phyloP scores from a whole-genome alignment of 2,329 filamentous ascomycete genomes.

The Trichothecium sympodiale region DNA sequence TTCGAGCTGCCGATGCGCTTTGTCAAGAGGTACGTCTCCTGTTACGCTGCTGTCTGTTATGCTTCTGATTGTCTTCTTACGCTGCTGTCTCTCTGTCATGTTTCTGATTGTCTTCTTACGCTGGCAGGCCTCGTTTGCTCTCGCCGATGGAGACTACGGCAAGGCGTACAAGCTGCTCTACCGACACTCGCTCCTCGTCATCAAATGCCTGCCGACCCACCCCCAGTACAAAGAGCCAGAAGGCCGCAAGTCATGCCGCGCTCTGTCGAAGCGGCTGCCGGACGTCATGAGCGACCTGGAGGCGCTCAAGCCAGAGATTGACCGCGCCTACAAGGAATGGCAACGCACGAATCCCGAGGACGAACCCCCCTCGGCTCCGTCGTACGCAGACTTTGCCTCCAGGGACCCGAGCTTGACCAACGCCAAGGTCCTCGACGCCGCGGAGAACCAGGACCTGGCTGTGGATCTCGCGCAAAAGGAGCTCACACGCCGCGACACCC shows the following conservation, averaged over 20 bases:
- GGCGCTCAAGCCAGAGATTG: constrained; percentile 66
- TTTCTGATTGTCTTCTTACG: neutral
- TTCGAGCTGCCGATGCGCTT: constrained; percentile 68
- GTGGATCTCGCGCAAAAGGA: constrained; percentile 67
- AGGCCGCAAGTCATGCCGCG: constrained; percentile 50
- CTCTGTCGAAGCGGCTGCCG: constrained; percentile 36
- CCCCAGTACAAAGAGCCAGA: constrained; percentile 61
- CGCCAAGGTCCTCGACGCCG: constrained; percentile 54
- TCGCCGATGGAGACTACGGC: constrained; percentile 74
- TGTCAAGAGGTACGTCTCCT: constrained; percentile 60
- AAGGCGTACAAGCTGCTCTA: constrained; percentile 88
- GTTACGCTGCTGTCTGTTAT: neutral
- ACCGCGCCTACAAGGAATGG: constrained; percentile 60
- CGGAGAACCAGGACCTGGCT: constrained; percentile 63
- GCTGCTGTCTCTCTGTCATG: neutral
- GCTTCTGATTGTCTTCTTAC: neutral
- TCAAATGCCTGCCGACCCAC: constrained; percentile 64
- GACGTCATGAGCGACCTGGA: constrained; percentile 63
- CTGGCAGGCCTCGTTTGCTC: constrained; percentile 75
- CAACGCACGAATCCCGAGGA: constrained; percentile 35
- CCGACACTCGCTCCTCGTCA: constrained; percentile 74
- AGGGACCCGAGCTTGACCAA: constrained; percentile 50
- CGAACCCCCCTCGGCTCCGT: constrained; percentile 8
- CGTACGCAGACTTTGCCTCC: constrained; percentile 37
- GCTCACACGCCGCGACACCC: constrained; percentile 54